Evolutionary conservation across 2,329 filamentous ascomycete species (phyloP).

Genomic region (Epichloe aotearoae): DNA sequence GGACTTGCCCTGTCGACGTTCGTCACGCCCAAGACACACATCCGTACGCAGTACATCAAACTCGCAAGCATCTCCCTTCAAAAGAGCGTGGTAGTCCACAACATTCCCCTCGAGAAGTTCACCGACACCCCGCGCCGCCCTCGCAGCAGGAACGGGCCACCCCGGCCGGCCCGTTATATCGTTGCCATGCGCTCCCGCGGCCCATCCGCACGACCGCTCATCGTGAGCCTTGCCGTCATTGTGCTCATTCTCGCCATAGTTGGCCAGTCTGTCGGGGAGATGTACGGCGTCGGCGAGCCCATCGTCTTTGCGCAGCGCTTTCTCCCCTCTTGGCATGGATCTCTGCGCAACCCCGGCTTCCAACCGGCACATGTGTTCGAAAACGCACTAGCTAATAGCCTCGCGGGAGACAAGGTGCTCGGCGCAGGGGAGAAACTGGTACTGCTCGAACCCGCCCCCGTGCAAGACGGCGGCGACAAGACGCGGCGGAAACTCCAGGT

Average conservation of each 20-base stretch:
- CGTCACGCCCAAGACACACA: conserved; percentile 34
- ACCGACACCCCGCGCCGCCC: conserved; percentile 20
- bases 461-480: conserved; percentile 7
- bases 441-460: conserved; percentile 15
- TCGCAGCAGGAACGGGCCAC: conserved; percentile 22
- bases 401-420: conserved; percentile 21
- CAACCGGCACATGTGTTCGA: conserved; percentile 14
- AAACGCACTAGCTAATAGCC: conserved; percentile 24
- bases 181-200: conserved; percentile 45
- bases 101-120: conserved; percentile 50
- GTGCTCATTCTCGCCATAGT: conserved; percentile 48
- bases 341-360: conserved; percentile 13
- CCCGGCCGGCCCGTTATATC: conserved; percentile 53
- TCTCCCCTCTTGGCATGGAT: conserved; percentile 34
- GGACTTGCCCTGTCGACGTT: conserved; percentile 46
- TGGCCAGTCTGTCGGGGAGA: conserved; percentile 51
- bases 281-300: conserved; percentile 43
- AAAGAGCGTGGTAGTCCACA: conserved; percentile 69
- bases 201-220: conserved; percentile 36
- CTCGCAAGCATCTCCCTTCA: conserved; percentile 72
- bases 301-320: conserved; percentile 41
- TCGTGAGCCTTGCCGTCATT: conserved; percentile 41
- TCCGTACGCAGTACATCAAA: conserved; percentile 38
- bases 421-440: conserved; percentile 26
- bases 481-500: conserved; percentile 22